These are phyloP conservation scores for Puccinia polysora DNA, from an alignment of 1,284 basidiomycete genomes.

Conservation along the genomic window DNA sequence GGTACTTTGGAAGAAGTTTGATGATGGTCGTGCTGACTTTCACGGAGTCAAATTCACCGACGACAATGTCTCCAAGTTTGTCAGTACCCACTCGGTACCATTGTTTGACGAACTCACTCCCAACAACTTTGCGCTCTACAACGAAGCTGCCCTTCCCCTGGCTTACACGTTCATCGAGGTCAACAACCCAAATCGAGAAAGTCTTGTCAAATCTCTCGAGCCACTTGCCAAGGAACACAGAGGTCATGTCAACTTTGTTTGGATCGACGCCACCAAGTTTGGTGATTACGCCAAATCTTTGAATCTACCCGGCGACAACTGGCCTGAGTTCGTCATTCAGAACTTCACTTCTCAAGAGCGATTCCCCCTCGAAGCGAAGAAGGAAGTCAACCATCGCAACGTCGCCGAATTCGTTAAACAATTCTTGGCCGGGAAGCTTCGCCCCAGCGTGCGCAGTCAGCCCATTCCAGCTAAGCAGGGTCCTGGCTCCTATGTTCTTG, in stretches of 20 bases:
- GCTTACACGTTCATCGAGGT: conserved; percentile 94
- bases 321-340: conserved; percentile 93
- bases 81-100: conserved; percentile 78
- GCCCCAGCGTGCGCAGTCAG: conserved; percentile 84
- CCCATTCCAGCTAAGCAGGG: conserved; percentile 78
- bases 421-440: conserved; percentile 69
- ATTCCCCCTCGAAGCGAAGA: conserved; percentile 73
- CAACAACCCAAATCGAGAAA: conserved; percentile 62
- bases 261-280: conserved; percentile 94
- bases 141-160: conserved; percentile 74
- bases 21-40: conserved; percentile 67
- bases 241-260: conserved; percentile 91
- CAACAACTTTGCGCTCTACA: conserved; percentile 88
- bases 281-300: conserved; percentile 91
- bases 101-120: conserved; percentile 86
- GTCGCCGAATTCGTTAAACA: conserved; percentile 63
- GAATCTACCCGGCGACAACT: conserved; percentile 76
- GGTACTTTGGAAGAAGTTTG: conserved; percentile 88
- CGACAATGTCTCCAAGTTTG: conserved; percentile 69
- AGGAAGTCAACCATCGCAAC: conserved; percentile 59
- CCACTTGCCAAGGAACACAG: conserved; percentile 75
- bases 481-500: conserved; percentile 75
- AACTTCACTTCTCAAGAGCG: conserved; percentile 77
- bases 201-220: conserved; percentile 65
- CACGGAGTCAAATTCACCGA: conserved; percentile 57